These are phyloP conservation scores for Ascoidea rubescens DNA, from an alignment of 805 yeast genomes.

Conservation along the genomic window DNA sequence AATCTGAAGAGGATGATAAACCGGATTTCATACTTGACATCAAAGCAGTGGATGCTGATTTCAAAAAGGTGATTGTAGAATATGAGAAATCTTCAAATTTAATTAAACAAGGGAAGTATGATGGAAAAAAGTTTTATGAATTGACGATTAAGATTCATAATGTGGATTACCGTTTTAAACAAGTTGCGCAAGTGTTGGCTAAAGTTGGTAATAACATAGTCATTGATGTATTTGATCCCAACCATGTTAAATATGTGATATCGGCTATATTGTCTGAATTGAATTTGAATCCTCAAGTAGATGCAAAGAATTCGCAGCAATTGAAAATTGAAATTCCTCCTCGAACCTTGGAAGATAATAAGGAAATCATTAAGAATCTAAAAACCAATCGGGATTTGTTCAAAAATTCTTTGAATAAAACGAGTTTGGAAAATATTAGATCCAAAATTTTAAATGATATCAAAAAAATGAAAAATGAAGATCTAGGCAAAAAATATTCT, in stretches of 20 bases:
- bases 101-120: constrained; percentile 54
- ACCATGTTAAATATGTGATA: constrained; percentile 50
- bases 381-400: constrained; percentile 55
- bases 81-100: constrained; percentile 42
- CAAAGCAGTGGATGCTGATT: constrained; percentile 6
- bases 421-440: neutral
- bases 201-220: constrained; percentile 53
- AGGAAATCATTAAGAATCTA: constrained; percentile 40
- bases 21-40: neutral
- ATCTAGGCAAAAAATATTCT: neutral
- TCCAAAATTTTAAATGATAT: neutral
- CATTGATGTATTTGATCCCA: constrained; percentile 83
- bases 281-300: constrained; percentile 71
- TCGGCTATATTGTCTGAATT: constrained; percentile 58
- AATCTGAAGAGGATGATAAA: constrained; percentile 1
- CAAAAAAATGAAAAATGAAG: neutral
- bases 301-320: constrained; percentile 57
- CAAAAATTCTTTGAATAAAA: constrained; percentile 27
- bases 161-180: constrained; percentile 33
- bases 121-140: constrained; percentile 50
- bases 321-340: constrained; percentile 67
- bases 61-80: constrained; percentile 16
- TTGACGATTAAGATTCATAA: constrained; percentile 36
- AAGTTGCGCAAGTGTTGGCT: constrained; percentile 56
- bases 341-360: constrained; percentile 50